Base-by-base conservation (phyloP, 495 filamentous ascomycete genomes). In the Podospora comata region DNA sequence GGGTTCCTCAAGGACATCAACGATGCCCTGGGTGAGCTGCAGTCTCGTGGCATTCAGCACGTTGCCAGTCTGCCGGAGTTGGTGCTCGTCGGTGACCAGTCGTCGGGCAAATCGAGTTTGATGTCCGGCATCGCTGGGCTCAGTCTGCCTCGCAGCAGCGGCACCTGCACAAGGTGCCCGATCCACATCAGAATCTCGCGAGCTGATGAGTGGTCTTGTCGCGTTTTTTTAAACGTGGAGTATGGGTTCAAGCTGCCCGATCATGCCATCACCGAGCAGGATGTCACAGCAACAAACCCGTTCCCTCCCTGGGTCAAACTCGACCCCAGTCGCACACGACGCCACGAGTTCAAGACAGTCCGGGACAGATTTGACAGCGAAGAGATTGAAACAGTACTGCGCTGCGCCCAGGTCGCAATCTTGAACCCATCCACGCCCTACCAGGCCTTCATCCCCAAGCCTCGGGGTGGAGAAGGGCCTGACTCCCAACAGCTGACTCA, bases 101-200 rank as follows among this genome's bases (percentile, higher is more conserved):
- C 85, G 3, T 87, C 92, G 0, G 92, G 92, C 0, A 96, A 96
- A 70, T 89, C 86, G 3, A 92, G 89, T 2, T 77, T 96, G 0
- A 92, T 96, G 76, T 91, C 92, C 32, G 90, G 88, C 0, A 88
- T 95, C 44, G 88, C 89, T 1, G 90, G 88, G n/a, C 89, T 96
- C 61, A 87, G 87, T 62, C 85, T 94, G 0, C 92, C 92, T 0
- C 81, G 90, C 2, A 85, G 82, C 66, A 81, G 83, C 0, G 90
- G 88, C 0, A 90, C 88, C 0, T 95, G 92, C 71, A 96, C 92
- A 0, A 76, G 90, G 0, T 94, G 91, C 66, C 91, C 92, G 0
- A 80, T 93, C 59, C 89, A 93, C 65, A 93, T 96, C 65, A 89
- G 89, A n/a, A 80, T 92, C 0, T 84, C 84, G 0, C 82, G 85